Percentiles rank a stretch among this genome's conserved stretches.
Evolutionary conservation across 768 basidiomycete genomes (phyloP).

Genomic region (Tephrocybe rancida): DNA sequence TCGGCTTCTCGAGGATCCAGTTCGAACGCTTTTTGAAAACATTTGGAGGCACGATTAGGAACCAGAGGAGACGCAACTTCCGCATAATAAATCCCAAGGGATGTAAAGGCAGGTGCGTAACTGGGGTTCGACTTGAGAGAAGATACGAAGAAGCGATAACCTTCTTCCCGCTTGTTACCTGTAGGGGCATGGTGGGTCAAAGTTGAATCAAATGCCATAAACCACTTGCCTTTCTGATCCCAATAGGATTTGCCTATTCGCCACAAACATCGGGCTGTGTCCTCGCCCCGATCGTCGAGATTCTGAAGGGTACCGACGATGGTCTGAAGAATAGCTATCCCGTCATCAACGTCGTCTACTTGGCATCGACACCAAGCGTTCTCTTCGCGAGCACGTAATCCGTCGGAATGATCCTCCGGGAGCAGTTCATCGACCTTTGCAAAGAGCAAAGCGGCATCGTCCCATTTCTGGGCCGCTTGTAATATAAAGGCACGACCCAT

Average conservation of each 20-base stretch:
- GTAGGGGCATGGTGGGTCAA: not conserved
- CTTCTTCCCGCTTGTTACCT: slow-evolving; percentile 59
- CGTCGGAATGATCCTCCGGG: slow-evolving; percentile 45
- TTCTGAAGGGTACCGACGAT: slow-evolving; percentile 48
- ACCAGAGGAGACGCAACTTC: slow-evolving; percentile 75
- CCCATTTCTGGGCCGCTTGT: slow-evolving; percentile 66
- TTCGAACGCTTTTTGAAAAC: slow-evolving; percentile 98
- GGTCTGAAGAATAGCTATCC: slow-evolving; percentile 46
- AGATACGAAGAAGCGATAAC: slow-evolving; percentile 78
- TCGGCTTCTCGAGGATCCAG: slow-evolving; percentile 87
- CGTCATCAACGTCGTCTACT: slow-evolving; percentile 45
- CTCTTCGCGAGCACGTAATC: slow-evolving; percentile 77
- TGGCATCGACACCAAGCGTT: slow-evolving; percentile 82
- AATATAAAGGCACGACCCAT: slow-evolving; percentile 79
- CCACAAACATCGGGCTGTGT: slow-evolving; percentile 83
- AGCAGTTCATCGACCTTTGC: slow-evolving; percentile 52
- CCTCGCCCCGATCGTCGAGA: slow-evolving; percentile 49
- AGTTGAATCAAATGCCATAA: slow-evolving; percentile 3
- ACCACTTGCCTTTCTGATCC: slow-evolving; percentile 64
- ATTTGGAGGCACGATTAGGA: slow-evolving; percentile 84
- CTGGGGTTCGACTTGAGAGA: slow-evolving; percentile 74
- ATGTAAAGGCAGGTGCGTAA: slow-evolving; percentile 92
- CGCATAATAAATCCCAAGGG: slow-evolving; percentile 87
- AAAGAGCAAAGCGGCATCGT: slow-evolving; percentile 66
- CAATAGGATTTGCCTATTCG: slow-evolving; percentile 78